Conservation (phyloP, 129 eudicot genomes). For the Flaveria robusta region DNA sequence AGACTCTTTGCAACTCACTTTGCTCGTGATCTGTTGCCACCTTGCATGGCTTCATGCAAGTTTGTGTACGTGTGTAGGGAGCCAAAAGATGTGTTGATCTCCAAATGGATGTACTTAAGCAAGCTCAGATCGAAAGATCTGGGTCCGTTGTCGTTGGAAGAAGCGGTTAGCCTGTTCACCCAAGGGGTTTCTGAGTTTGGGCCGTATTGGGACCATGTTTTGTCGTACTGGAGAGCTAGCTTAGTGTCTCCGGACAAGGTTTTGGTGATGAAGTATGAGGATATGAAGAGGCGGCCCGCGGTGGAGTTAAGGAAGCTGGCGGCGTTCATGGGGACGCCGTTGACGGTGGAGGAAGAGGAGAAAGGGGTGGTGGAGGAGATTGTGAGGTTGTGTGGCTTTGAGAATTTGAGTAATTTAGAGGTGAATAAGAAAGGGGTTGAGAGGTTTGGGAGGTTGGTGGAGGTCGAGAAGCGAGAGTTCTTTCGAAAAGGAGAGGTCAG, state of each 20-base stretch:
- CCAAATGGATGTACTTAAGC: too few species aligned
- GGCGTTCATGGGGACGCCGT: slow-evolving; percentile 29
- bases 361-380: slow-evolving; percentile 36
- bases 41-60: too few species aligned
- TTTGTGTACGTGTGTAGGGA: too few species aligned
- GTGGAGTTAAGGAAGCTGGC: slow-evolving; percentile 30
- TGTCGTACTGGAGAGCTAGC: too few species aligned
- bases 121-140: too few species aligned
- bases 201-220: too few species aligned
- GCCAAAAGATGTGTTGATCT: too few species aligned
- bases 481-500: slow-evolving; percentile 40
- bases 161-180: too few species aligned
- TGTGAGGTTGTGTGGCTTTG: slow-evolving; percentile 35
- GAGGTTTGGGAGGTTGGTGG: background rate
- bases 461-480: slow-evolving; percentile 17
- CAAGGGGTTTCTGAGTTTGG: too few species aligned
- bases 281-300: slow-evolving; percentile 24
- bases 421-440: slow-evolving; percentile 34
- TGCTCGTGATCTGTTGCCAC: slow-evolving; percentile 3
- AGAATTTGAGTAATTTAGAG: slow-evolving; percentile 30
- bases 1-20: slow-evolving; percentile 21
- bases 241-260: slow-evolving; percentile 29
- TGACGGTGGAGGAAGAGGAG: slow-evolving; percentile 29
- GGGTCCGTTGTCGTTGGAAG: too few species aligned
- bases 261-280: slow-evolving; percentile 31